A percentile compares a stretch with the other conserved stretches of the same genome.
phyloP scores from a whole-genome alignment of 2,329 filamentous ascomycete genomes.

The Sporothrix brunneoviolacea region DNA sequence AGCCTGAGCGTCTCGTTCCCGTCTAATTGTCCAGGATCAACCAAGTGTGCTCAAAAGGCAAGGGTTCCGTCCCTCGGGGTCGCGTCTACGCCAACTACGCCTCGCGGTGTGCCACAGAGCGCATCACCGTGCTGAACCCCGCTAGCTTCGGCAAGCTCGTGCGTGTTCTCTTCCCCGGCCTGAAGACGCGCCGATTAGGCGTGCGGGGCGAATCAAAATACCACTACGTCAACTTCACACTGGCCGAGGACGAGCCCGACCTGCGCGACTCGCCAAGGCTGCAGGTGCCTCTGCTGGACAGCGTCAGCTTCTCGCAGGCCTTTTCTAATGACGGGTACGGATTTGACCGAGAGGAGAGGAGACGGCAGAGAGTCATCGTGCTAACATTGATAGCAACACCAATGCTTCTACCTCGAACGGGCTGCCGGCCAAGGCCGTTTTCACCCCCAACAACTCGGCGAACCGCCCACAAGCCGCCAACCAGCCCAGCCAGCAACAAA shows the following conservation, averaged over 20 bases:
- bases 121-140: slow-evolving; percentile 91
- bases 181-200: slow-evolving; percentile 85
- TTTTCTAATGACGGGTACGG: slow-evolving; percentile 38
- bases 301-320: slow-evolving; percentile 39
- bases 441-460: neutral
- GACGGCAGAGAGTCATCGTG: too few species aligned
- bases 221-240: slow-evolving; percentile 71
- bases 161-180: slow-evolving; percentile 87
- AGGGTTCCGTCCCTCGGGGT: slow-evolving; percentile 83
- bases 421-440: slow-evolving; percentile 8
- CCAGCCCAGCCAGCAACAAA: slow-evolving; percentile 2
- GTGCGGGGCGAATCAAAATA: slow-evolving; percentile 98
- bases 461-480: neutral
- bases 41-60: slow-evolving; percentile 64
- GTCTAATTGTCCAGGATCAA: slow-evolving; percentile 55
- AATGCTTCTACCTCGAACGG: neutral
- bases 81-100: slow-evolving; percentile 95
- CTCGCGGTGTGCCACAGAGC: slow-evolving; percentile 82
- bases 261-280: slow-evolving; percentile 38
- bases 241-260: slow-evolving; percentile 51
- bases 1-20: slow-evolving; percentile 12
- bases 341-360: neutral
- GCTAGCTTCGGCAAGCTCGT: slow-evolving; percentile 98
- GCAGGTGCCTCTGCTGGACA: slow-evolving; percentile 44
- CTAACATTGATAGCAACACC: neutral